Evolutionary conservation across 371 early-diverging fungal species (phyloP).

Genomic region (Apophysomyces variabilis): DNA sequence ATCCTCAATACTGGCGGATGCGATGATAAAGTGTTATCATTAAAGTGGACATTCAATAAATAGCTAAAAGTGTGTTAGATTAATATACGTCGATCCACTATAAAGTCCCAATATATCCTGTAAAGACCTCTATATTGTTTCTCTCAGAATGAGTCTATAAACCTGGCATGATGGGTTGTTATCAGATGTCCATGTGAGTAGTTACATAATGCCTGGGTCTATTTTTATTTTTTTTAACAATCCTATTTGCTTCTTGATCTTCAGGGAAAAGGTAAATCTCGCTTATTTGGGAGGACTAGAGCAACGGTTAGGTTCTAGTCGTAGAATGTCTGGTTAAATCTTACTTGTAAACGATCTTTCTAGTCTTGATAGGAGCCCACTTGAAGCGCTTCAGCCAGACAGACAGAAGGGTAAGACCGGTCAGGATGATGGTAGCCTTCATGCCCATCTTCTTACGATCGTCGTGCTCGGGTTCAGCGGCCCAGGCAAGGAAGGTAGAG

Average conservation of each 20-base stretch:
- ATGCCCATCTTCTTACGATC: constrained; percentile 96
- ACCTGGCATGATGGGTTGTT: too few relatives aligned
- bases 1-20: too few relatives aligned
- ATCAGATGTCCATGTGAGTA: too few relatives aligned
- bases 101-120: too few relatives aligned
- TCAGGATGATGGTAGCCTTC: constrained; percentile 80
- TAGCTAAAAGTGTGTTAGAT: too few relatives aligned
- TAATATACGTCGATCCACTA: too few relatives aligned
- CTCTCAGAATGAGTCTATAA: too few relatives aligned
- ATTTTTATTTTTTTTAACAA: neutral
- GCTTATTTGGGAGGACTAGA: constrained; percentile 7
- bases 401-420: constrained; percentile 64
- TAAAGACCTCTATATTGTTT: too few relatives aligned
- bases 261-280: neutral
- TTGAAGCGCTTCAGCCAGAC: constrained; percentile 82
- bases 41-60: too few relatives aligned
- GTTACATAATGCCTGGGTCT: neutral
- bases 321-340: neutral
- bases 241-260: neutral
- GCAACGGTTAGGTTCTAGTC: neutral
- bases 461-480: constrained; percentile 96
- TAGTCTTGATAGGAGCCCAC: constrained; percentile 78
- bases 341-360: constrained; percentile 82
- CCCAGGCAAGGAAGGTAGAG: constrained; percentile 92
- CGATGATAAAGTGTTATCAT: too few relatives aligned